Evolutionary conservation across 2,329 filamentous ascomycete species (phyloP).

Genomic region (Pseudocercospora musae): DNA sequence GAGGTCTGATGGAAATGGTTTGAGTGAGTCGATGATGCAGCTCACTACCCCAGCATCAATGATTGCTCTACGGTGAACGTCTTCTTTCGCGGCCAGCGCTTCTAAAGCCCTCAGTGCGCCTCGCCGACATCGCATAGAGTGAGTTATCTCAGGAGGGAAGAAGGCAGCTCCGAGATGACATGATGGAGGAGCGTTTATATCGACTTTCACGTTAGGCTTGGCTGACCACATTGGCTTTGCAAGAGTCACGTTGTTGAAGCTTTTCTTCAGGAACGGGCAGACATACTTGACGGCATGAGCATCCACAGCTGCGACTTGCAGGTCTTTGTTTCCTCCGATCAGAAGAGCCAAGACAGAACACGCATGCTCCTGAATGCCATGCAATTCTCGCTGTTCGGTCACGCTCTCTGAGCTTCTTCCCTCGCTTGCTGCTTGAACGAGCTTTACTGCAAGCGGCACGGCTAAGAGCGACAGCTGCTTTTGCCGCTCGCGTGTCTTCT

Average conservation of each 20-base stretch:
- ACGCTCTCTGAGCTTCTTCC: slow-evolving; percentile 9
- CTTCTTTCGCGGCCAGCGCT: slow-evolving; percentile 76
- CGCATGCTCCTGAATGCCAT: slow-evolving; percentile 63
- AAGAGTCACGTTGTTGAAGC: slow-evolving; percentile 59
- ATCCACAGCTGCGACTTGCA: slow-evolving; percentile 81
- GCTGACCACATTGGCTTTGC: slow-evolving; percentile 55
- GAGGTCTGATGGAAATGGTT: slow-evolving; percentile 48
- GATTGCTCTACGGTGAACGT: slow-evolving; percentile 77
- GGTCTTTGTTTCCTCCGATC: slow-evolving; percentile 70
- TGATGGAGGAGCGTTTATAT: slow-evolving; percentile 19
- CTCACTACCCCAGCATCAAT: slow-evolving; percentile 77
- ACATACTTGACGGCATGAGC: slow-evolving; percentile 60
- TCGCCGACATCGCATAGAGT: slow-evolving; percentile 74
- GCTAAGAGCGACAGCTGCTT: slow-evolving; percentile 45
- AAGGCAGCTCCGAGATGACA: slow-evolving; percentile 59
- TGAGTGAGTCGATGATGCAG: slow-evolving; percentile 80
- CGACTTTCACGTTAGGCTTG: slow-evolving; percentile 29
- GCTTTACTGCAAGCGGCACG: slow-evolving; percentile 48
- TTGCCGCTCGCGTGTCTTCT: slow-evolving; percentile 39
- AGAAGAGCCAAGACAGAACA: slow-evolving; percentile 74
- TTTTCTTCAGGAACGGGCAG: slow-evolving; percentile 62
- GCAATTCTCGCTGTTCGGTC: slow-evolving; percentile 37
- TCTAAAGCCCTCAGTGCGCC: slow-evolving; percentile 74
- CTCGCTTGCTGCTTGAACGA: slow-evolving; percentile 41
- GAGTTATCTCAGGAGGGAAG: slow-evolving; percentile 58